Evolutionary conservation across 2,329 filamentous ascomycete genomes (phyloP), one percentile per base, ranked within the genome.

Genomic region (Niveomyces coronatus): DNA sequence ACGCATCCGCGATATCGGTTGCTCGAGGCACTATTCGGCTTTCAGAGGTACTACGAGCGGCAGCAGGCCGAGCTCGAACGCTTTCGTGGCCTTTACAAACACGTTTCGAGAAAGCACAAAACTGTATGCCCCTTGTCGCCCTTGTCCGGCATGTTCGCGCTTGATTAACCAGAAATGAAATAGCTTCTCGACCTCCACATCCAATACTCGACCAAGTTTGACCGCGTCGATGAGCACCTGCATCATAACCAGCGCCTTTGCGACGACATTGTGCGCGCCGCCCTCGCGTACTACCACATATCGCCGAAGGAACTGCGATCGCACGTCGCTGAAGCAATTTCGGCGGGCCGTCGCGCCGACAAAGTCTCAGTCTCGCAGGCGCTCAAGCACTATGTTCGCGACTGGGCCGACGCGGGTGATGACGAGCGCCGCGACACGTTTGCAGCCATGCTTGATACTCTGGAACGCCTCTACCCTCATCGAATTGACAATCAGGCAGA

Each of bases 361-460:
- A 62, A 60, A 5, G 58, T 65, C 2, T 66, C 67, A 23, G 62
- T 73, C 0, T 61, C 63, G 0, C 73, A 76, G 45, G 62, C 69
- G 0, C 47, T 76, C 37, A 76, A 76, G 48, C 72, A 76, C 45
- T 69, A 67, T 41, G 69, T 76, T 3, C 60, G 72, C 5, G 73
- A 77, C 47, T 76, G 72, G 72, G 64, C 71, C 0, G 54, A 52
- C 0, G 61, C 67, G 11, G 72, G 71, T 1, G 41, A 45, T 0
- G 51, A 60, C 26, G 71, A 76, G 44, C 57, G 71, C 2, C 49
- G 62, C 0, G 56, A 58, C 0, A 57, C 61, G 0, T 68, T 68
- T 34, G 48, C 53, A 0, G 65, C 60, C 37, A 51, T 70, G 1
- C 37, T 61, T 3, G 37, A 48, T 5, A 59, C 58, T 0, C 39